Base-by-base conservation (phyloP, 2,329 filamentous ascomycete genomes). In the Neonectria neomacrospora region DNA sequence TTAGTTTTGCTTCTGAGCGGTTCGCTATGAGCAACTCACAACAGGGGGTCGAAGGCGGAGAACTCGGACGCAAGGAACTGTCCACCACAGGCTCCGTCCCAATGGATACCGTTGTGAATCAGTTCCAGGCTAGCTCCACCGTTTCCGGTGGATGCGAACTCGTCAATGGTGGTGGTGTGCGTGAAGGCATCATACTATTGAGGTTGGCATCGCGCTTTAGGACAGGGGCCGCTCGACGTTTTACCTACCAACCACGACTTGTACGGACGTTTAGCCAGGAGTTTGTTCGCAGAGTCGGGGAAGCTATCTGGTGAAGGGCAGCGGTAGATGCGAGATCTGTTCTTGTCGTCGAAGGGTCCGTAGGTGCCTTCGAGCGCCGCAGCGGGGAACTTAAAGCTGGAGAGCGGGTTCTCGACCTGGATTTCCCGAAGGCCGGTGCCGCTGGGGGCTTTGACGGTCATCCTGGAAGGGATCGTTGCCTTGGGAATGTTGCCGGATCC, bases 331-430 rank as follows among this genome's bases (percentile, higher is more conserved):
- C 77, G 74, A 16, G 72, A 67, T 65, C 74, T 69, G 64, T 71
- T 47, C 56, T 72, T 50, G n/a, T 66, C 50, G 16, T 75, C 73
- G 65, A 75, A 72, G 16, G 72, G 67, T 28, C 81, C 79, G 60
- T 80, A 84, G 30, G 75, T 69, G 60, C 80, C 73, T 52, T 74
- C 69, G 34, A 81, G 60, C 20, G 76, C 79, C 52, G 74, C 73
- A 61, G 71, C 67, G 11, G 82, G 83, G 74, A 86, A 88, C 2
- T 67, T 75, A 73, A 83, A 89, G 58, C 79, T 81, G 66, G 80
- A 81, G 1, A 89, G 74, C 3, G 87, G 86, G 70, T 88, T 89
- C 41, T 75, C 73, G 30, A 87, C 77, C 5, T 72, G 75, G 28
- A 78, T 73, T 5, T 64, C 30, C 45, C 61, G 65, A 20, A 79